phyloP scores from a whole-genome alignment of 306 rosid genomes.

The Rosa chinensis region DNA sequence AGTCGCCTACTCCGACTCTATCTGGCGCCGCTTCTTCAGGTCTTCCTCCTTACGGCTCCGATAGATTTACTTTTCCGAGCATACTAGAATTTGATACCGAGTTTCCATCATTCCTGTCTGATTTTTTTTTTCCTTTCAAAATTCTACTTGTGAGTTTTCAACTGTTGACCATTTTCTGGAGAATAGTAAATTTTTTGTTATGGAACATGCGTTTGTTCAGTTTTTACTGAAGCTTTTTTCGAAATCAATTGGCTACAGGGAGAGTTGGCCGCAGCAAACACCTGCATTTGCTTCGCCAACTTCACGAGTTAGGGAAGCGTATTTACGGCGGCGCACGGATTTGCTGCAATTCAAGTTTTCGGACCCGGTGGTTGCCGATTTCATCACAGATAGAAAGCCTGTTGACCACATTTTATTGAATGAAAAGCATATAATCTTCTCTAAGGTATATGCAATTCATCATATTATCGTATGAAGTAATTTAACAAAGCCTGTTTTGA shows the following conservation, averaged over 20 bases:
- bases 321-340: slow-evolving; percentile 45
- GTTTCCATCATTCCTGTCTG: no score
- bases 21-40: slow-evolving; percentile 71
- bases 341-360: slow-evolving; percentile 57
- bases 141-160: no score
- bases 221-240: not conserved
- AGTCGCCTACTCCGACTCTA: slow-evolving; percentile 66
- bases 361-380: slow-evolving; percentile 43
- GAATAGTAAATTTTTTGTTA: not conserved
- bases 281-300: slow-evolving; percentile 25
- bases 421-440: slow-evolving; percentile 28
- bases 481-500: not conserved
- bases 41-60: slow-evolving; percentile 6
- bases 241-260: slow-evolving; percentile 29
- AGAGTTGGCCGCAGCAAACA: slow-evolving; percentile 47
- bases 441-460: slow-evolving; percentile 44
- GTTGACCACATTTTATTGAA: slow-evolving; percentile 42
- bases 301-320: slow-evolving; percentile 51
- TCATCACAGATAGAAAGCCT: slow-evolving; percentile 19
- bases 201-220: not conserved
- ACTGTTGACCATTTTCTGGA: not conserved
- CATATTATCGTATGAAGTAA: not conserved
- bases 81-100: not conserved
- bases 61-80: not conserved
- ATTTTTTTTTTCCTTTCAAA: no score